Percentiles rank a stretch among this genome's conserved stretches.
phyloP scores from a whole-genome alignment of 345 rosid genomes.

The Garcia nutans region DNA sequence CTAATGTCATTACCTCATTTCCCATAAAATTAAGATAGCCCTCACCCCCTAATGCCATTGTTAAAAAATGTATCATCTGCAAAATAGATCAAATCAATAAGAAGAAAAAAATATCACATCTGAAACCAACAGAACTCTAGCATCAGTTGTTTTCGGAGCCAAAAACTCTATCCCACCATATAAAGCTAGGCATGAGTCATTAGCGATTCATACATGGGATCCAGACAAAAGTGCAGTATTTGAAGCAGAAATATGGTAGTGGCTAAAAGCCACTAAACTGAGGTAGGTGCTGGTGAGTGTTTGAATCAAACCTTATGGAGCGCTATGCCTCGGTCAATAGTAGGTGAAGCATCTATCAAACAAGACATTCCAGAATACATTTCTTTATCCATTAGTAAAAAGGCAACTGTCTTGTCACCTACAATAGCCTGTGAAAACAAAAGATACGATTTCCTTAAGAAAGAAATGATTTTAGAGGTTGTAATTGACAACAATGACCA shows the following conservation, averaged over 20 bases:
- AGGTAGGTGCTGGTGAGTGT: slow-evolving; percentile 3
- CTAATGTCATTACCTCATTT: slow-evolving; percentile 55
- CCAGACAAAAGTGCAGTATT: neutral
- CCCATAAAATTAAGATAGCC: slow-evolving; percentile 89
- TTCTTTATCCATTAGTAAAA: slow-evolving; percentile 67
- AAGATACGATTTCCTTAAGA: slow-evolving; percentile 16
- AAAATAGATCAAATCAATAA: slow-evolving; percentile 13
- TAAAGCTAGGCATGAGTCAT: neutral
- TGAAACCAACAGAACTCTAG: slow-evolving; percentile 1
- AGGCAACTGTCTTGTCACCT: slow-evolving; percentile 76
- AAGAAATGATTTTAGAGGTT: neutral
- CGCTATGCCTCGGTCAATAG: slow-evolving; percentile 63
- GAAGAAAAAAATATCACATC: neutral
- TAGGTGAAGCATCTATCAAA: slow-evolving; percentile 53
- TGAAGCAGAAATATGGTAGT: neutral
- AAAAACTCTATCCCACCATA: neutral
- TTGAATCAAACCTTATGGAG: slow-evolving; percentile 61
- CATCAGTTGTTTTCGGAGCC: neutral
- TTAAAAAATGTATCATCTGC: slow-evolving; percentile 78
- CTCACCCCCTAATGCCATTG: slow-evolving; percentile 81
- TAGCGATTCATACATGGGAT: neutral
- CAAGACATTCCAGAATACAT: slow-evolving; percentile 78
- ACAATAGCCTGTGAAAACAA: slow-evolving; percentile 60
- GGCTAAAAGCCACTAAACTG: neutral
- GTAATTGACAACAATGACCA: slow-evolving; percentile 4